Evolutionary conservation across 495 filamentous ascomycete species (phyloP).

Genomic region (Hypoxylon rickii): DNA sequence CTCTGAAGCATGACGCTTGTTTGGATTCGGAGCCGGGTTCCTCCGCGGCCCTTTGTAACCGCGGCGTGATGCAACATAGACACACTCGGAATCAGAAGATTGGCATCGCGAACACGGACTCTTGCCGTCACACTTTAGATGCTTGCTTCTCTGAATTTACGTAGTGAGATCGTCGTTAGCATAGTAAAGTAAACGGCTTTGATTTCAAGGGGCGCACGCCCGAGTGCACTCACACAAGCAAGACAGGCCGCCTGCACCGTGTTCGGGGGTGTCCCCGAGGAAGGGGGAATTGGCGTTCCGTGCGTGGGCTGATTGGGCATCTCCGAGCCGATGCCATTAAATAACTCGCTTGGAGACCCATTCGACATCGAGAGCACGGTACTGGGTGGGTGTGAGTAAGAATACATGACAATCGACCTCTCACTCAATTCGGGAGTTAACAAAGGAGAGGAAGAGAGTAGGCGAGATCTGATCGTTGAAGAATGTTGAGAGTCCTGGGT

Average conservation of each 20-base stretch:
- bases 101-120: conserved; percentile 52
- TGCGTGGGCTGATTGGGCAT: conserved; percentile 31
- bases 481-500: conserved; percentile 2
- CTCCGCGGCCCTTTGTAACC: conserved; percentile 56
- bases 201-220: neutral
- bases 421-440: conserved; percentile 1
- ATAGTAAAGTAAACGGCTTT: neutral
- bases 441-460: neutral
- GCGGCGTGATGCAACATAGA: conserved; percentile 56
- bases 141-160: conserved; percentile 48
- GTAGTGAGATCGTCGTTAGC: conserved; percentile 20
- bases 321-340: conserved; percentile 33
- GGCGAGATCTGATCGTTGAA: conserved; percentile 4
- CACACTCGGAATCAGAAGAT: conserved; percentile 46
- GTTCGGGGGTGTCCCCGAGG: conserved; percentile 39
- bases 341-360: conserved; percentile 30
- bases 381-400: conserved; percentile 23
- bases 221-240: conserved; percentile 48
- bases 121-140: conserved; percentile 55
- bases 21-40: conserved; percentile 49
- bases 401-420: conserved; percentile 19
- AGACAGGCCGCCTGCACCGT: conserved; percentile 54
- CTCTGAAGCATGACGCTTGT: conserved; percentile 56
- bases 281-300: conserved; percentile 25
- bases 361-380: conserved; percentile 23